Evolutionary conservation across 2,329 filamentous ascomycete species (phyloP), one percentile per base, ranked within the genome.

Genomic region (Microdochium trichocladiopsis): DNA sequence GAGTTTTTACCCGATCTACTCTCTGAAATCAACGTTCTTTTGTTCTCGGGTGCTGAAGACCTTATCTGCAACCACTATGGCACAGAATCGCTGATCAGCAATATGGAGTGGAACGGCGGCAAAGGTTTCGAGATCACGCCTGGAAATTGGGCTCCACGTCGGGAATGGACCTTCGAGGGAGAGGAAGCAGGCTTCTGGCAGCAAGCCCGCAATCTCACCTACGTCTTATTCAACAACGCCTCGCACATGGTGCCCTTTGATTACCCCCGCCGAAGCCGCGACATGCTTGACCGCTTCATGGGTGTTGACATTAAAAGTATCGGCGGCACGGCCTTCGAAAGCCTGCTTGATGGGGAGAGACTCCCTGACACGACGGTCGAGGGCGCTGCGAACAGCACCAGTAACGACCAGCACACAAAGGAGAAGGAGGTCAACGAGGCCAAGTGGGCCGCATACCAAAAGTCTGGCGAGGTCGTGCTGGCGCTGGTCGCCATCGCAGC

Each of bases 201-300:
- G 69, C 83, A 91, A 66, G 93, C 94, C 2, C 85, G 95, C 58
- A 99, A 99, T 70, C 73, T 99, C 55, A 96, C 94, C 1, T 99
- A 99, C 65, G 86, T 99, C 28, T 78, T 95, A 41, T 96, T 97
- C 72, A 90, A 95, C 75, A 95, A 99, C 68, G 85, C 90, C 16
- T 95, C 89, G 49, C 94, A 99, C 70, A 99, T 99, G 94, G 94
- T 99, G 1, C 95, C 94, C 1, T 97, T 94, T 64, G 93, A 99
- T 69, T 88, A 88, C 61, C 86, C 93, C 1, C 84, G 90, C 48
- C 86, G 91, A 55, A 88, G 86, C 21, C 83, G 93, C 56, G 94
- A 97, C 67, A 99, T 99, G 94, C 83, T 99, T 16, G 93, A 99
- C 69, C 88, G 94, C 41, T 96, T 99, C 72, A 90, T 97, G 80